A percentile compares a stretch with the other conserved stretches of the same genome.
Conservation (phyloP, 2,329 filamentous ascomycete species). For the Acrodontium crateriforme region DNA sequence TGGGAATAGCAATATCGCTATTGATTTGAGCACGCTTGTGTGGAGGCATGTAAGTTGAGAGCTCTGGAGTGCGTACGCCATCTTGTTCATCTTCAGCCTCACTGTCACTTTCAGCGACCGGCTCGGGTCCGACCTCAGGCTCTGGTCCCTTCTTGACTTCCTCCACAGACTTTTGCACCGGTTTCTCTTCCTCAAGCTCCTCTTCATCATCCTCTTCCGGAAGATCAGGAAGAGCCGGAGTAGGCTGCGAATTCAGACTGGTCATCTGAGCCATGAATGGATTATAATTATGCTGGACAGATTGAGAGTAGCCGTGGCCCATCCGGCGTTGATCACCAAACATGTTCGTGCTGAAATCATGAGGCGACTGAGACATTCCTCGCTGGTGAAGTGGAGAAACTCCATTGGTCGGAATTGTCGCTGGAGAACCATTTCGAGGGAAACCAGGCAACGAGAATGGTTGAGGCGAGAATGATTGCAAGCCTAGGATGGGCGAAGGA, state of each 20-base stretch:
- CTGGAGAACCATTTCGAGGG: conserved; percentile 31
- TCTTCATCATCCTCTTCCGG: conserved; percentile 60
- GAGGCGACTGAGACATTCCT: conserved; percentile 13
- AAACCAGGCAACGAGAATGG: conserved; percentile 23
- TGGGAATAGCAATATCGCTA: conserved; percentile 44
- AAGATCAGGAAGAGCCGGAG: conserved; percentile 49
- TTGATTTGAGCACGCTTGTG: conserved; percentile 18
- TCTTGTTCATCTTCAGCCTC: no score
- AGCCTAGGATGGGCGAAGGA: conserved; percentile 32
- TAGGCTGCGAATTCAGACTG: conserved; percentile 32
- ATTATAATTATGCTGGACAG: conserved; percentile 12
- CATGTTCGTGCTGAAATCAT: conserved; percentile 22
- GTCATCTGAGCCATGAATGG: conserved; percentile 16
- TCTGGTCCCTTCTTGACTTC: conserved; percentile 7
- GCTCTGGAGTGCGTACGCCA: conserved; percentile 16
- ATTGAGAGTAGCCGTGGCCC: conserved; percentile 27
- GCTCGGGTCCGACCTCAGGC: conserved; percentile 8
- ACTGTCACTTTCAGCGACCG: no score
- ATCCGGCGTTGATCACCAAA: conserved; percentile 36
- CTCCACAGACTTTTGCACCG: no score
- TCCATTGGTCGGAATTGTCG: conserved; percentile 30
- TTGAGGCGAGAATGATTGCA: conserved; percentile 29
- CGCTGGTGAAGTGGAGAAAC: conserved; percentile 48
- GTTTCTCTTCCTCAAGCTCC: conserved; percentile 10
- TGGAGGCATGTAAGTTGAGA: conserved; percentile 17